Evolutionary conservation across 306 rosid genomes (phyloP), one percentile per base, ranked within the genome.

Genomic region (Lathyrus sativus): DNA sequence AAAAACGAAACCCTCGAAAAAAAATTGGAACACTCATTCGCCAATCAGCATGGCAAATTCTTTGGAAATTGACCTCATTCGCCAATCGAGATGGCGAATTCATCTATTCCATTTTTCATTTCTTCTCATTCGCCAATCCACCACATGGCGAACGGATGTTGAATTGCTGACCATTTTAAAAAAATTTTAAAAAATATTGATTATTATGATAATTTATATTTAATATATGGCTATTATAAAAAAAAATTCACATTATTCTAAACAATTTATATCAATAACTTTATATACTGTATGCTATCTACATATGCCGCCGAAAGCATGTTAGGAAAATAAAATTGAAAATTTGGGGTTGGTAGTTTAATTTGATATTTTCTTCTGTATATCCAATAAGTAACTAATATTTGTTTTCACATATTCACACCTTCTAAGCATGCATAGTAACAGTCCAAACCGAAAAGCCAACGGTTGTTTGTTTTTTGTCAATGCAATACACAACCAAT

Each of bases 361-460:
- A 24, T 54, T 24, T 54, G 58, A 62, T 31, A 12, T 9, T 9
- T 38, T 61, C 49, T 50, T 31, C 4, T 3, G 50, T 5, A 19
- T 17, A 49, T 18, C 57, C 38, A 50, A 50, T 13, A 49, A 11
- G 3, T 26, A 24, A 24, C 26, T 24, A 24, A 2, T 24, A 53
- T 51, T 62, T 11, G 11, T 12, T 18, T 41, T 60, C 46, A 60
- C 44, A 56, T 60, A 28, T 67, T 51, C 71, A 76, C 7, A 54
- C 24, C 53, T 69, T 67, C 7, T n/a, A 76, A 50, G n/a, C 58
- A 68, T 69, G 80, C 43, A 22, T 22, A 22, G 68, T 62, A 41
- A n/a, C 11, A 62, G 38, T 51, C 66, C 68, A 76, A 70, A 54
- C 71, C 76, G 38, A 54, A 70, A 62, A 70, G 76, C 53, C 72